Percentiles rank a stretch among this genome's conserved stretches.
Conservation (phyloP, 495 filamentous ascomycete species). For the Platismatia glauca region DNA sequence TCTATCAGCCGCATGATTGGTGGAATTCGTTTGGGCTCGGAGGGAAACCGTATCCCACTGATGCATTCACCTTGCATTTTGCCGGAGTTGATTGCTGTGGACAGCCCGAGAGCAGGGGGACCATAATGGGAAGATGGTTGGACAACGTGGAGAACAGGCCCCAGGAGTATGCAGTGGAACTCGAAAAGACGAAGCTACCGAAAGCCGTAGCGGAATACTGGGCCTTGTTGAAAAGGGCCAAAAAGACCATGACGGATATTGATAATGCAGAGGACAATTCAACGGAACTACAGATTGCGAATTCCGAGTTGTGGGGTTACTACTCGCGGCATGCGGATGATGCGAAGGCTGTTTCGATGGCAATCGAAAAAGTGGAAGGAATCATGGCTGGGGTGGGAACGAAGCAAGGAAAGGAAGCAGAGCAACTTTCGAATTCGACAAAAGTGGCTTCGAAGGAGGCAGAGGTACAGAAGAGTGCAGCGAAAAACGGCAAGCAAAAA, state of each 20-base stretch:
- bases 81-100: not conserved
- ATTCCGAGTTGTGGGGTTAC: not conserved
- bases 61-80: not conserved
- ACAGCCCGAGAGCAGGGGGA: not conserved
- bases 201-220: conserved; percentile 7
- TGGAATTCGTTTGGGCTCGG: conserved; percentile 28
- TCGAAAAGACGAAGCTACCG: conserved; percentile 6
- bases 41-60: not conserved
- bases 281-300: not conserved
- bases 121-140: conserved; percentile 8
- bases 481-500: not conserved
- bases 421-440: not conserved
- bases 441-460: not conserved
- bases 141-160: conserved; percentile 10
- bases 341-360: not conserved
- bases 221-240: conserved; percentile 3
- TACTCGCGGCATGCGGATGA: not conserved
- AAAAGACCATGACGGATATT: conserved; percentile 3
- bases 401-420: not conserved
- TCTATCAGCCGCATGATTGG: conserved; percentile 35
- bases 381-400: not conserved
- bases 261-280: not conserved
- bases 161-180: conserved; percentile 4
- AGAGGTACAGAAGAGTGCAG: not conserved
- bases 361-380: not conserved